Evolutionary conservation across 177 flowering plant genomes (phyloP), one percentile per base, ranked within the genome.

Genomic region (Vitis hybrid): DNA sequence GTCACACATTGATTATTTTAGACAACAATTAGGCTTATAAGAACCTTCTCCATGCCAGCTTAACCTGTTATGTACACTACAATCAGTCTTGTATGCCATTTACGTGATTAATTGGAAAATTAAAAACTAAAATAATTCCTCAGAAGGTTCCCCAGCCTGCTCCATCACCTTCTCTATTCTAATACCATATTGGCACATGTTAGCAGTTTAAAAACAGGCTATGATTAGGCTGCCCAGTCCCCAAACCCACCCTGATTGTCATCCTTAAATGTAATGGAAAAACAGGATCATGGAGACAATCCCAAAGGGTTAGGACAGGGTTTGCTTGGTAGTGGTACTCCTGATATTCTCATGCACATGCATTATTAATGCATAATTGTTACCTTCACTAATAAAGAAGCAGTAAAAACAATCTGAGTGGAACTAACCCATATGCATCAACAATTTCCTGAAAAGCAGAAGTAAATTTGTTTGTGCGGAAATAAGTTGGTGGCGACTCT

Each of bases 341-440:
- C 3, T 29, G 19, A 18, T 29, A 60, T 22, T 10, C 62, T 12
- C 50, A 31, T 61, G 48, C 49, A 61, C 62, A 59, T 3, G 1
- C 31, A 59, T 59, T 19, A 9, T 20, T 39, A 39, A 39, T 39
- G 48, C 48, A 39, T 39, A 39, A 39, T 10, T 61, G 10, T 29
- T 29, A 18, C 12, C 8, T 31, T 50, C 9, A 56, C 12, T 9
- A n/a, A 45, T 15, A 69, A 53, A 52, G 51, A 48, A 72, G 13
- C 9, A 60, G 1, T 22, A 62, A 9, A 9, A 33, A 11, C 9
- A 60, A 51, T 60, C 9, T 53, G 10, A 62, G 16, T 10, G 66
- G 29, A 26, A 78, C 92, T 83, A 69, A 92, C 97, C 98, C 98
- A 84, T 94, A 92, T 53, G 97, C 93, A 84, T 94, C 97, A 60